phyloP scores from a whole-genome alignment of 768 basidiomycete species.

The Cubamyces sp. region DNA sequence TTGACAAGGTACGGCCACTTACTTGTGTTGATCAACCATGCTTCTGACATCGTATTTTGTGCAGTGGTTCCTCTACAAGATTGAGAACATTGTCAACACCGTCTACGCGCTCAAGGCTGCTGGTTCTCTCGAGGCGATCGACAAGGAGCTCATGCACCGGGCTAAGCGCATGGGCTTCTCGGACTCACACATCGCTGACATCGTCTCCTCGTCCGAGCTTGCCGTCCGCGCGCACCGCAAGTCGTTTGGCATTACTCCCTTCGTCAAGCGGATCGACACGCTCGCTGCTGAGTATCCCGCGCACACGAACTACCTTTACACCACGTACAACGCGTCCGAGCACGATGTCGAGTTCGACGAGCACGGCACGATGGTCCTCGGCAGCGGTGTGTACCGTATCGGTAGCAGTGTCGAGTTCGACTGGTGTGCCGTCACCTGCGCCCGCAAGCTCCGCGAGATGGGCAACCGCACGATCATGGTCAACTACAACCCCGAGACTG shows the following conservation, averaged over 20 bases:
- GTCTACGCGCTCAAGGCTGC: conserved; percentile 73
- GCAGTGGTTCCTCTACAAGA: conserved; percentile 98
- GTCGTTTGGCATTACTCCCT: conserved; percentile 86
- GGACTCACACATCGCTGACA: conserved; percentile 87
- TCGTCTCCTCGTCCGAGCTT: conserved; percentile 74
- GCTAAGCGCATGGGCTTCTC: conserved; percentile 97
- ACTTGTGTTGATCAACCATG: neutral
- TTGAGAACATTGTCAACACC: conserved; percentile 96
- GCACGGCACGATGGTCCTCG: conserved; percentile 98
- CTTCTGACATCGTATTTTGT: neutral
- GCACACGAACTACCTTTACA: conserved; percentile 98
- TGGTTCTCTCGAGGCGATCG: conserved; percentile 68
- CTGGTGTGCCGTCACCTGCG: conserved; percentile 99
- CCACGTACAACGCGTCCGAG: conserved; percentile 95
- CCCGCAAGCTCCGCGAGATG: conserved; percentile 87
- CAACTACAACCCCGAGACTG: conserved; percentile 99
- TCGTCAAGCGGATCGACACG: conserved; percentile 99
- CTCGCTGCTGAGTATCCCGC: conserved; percentile 98
- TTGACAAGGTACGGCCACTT: conserved; percentile 74
- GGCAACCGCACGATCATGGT: conserved; percentile 97
- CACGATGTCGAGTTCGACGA: conserved; percentile 97
- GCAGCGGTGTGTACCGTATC: conserved; percentile 97
- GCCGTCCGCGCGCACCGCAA: conserved; percentile 86
- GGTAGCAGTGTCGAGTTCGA: conserved; percentile 99
- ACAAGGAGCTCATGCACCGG: conserved; percentile 76